phyloP scores from a whole-genome alignment of 306 rosid genomes.

The Elaeagnus macrophylla region DNA sequence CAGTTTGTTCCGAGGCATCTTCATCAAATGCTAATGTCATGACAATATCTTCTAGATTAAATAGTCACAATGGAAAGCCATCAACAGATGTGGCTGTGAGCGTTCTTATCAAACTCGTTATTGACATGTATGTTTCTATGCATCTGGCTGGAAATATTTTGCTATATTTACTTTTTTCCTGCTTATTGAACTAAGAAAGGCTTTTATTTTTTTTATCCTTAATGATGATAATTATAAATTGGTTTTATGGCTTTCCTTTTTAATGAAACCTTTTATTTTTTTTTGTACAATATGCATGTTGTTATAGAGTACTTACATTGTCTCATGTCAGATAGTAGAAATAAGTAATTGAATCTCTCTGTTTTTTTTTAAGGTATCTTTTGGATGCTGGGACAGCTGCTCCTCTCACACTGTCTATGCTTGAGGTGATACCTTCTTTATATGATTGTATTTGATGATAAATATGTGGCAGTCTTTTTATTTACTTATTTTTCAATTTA shows the following conservation, averaged over 20 bases:
- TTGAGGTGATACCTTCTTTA: constrained; percentile 70
- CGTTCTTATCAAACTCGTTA: constrained; percentile 91
- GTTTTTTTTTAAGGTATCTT: constrained; percentile 73
- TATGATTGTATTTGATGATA: constrained; percentile 3
- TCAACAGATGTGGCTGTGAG: constrained; percentile 97
- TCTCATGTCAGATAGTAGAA: constrained; percentile 13
- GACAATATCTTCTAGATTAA: constrained; percentile 57
- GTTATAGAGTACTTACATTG: constrained; percentile 16
- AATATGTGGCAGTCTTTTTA: neutral
- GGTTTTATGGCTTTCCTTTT: constrained; percentile 7
- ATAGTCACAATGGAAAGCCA: constrained; percentile 67
- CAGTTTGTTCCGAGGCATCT: constrained; percentile 90
- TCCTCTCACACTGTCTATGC: constrained; percentile 96
- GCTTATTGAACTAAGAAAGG: neutral
- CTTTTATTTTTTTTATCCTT: neutral
- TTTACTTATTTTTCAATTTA: neutral
- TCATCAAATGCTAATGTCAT: constrained; percentile 42
- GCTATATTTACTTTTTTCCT: constrained; percentile 10
- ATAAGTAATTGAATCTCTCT: constrained; percentile 20
- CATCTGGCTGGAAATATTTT: constrained; percentile 19
- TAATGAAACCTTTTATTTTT: neutral
- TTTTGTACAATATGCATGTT: constrained; percentile 8
- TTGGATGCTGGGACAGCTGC: constrained; percentile 83
- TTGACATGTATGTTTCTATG: constrained; percentile 85
- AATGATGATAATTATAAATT: neutral